These are phyloP conservation scores for Butyriboletus appendiculatus DNA, from an alignment of 1,284 basidiomycete genomes.

Conservation along the genomic window DNA sequence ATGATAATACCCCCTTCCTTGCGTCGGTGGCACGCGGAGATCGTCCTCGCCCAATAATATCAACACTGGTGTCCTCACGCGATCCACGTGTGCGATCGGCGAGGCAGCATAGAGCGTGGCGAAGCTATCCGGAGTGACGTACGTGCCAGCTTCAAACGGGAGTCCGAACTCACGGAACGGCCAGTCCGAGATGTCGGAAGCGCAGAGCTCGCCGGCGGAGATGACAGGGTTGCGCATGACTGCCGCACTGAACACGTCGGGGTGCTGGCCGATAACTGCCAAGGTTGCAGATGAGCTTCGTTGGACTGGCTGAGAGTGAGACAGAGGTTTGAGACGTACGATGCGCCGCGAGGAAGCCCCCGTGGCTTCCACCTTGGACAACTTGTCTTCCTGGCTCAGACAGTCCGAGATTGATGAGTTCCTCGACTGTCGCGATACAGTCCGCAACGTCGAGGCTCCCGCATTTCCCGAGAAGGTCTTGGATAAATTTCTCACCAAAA, in stretches of 20 bases:
- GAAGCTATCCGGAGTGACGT: constrained; percentile 39
- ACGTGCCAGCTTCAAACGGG: constrained; percentile 32
- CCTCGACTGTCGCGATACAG: constrained; percentile 54
- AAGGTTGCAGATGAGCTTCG: not conserved
- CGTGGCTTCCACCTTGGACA: constrained; percentile 70
- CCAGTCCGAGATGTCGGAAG: constrained; percentile 73
- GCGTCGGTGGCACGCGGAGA: constrained; percentile 60
- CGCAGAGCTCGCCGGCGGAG: constrained; percentile 51
- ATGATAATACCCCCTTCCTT: constrained; percentile 42
- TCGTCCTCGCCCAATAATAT: constrained; percentile 37
- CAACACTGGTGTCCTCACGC: constrained; percentile 48
- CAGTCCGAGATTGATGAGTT: constrained; percentile 51
- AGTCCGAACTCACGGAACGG: constrained; percentile 61
- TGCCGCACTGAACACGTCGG: constrained; percentile 60
- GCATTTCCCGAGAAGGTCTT: constrained; percentile 35
- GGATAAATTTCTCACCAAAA: constrained; percentile 43
- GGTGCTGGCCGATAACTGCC: constrained; percentile 64
- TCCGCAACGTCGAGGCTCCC: constrained; percentile 70
- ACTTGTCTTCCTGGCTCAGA: constrained; percentile 53
- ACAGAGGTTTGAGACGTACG: constrained; percentile 35
- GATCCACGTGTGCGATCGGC: constrained; percentile 57
- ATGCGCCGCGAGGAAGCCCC: constrained; percentile 67
- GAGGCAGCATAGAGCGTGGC: constrained; percentile 47
- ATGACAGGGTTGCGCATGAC: constrained; percentile 73
- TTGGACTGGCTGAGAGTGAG: not conserved